Conservation (phyloP, 2,329 filamentous ascomycete species). For the Cladorrhinum sp. region DNA sequence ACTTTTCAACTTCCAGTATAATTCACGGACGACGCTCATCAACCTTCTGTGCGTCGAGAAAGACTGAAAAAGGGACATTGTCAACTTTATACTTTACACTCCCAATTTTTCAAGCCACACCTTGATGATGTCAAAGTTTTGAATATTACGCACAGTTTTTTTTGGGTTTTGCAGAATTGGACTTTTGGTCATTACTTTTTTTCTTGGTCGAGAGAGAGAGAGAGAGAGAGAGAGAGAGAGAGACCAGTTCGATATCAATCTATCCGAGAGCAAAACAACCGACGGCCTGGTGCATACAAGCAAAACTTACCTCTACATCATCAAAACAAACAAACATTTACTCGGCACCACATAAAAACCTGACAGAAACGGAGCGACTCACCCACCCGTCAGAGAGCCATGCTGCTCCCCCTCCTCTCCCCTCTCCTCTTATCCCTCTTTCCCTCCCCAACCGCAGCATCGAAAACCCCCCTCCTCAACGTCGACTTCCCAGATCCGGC, state of each 20-base stretch:
- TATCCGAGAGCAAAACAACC: neutral
- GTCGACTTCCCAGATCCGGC: slow-evolving; percentile 46
- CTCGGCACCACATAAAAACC: too few species aligned
- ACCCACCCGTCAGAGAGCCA: too few species aligned
- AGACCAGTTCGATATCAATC: neutral
- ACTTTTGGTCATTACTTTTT: neutral
- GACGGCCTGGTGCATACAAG: too few species aligned
- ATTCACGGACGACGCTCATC: neutral
- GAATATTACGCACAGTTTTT: neutral
- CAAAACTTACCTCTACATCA: neutral
- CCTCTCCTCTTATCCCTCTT: slow-evolving; percentile 5
- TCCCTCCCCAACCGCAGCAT: neutral
- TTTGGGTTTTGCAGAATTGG: neutral
- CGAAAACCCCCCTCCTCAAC: slow-evolving; percentile 11
- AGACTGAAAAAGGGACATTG: too few species aligned
- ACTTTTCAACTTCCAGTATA: too few species aligned
- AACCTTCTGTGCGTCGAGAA: too few species aligned
- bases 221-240: too few species aligned
- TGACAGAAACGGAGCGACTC: too few species aligned
- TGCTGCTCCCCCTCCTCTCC: neutral
- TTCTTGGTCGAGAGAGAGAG: neutral
- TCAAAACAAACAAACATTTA: neutral
- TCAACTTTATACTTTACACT: too few species aligned
- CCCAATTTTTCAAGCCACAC: too few species aligned
- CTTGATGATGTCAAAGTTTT: neutral